phyloP scores from a whole-genome alignment of 331 rosid genomes.

The Malus hybrid region DNA sequence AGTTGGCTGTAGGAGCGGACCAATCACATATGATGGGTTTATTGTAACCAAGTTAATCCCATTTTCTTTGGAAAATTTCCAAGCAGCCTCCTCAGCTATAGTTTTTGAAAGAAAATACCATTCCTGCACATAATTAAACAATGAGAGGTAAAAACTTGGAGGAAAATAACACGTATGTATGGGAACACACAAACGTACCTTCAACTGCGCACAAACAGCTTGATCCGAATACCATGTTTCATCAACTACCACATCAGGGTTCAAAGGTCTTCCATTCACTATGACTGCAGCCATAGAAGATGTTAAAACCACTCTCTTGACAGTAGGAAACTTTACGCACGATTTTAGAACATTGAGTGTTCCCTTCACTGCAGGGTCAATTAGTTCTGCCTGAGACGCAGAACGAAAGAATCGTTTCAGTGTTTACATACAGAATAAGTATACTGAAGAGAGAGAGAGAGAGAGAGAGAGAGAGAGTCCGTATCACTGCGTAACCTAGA shows the following conservation, averaged over 20 bases:
- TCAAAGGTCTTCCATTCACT: constrained; percentile 20
- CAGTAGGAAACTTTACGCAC: constrained; percentile 26
- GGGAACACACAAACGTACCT: neutral
- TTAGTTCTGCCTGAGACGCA: constrained; percentile 27
- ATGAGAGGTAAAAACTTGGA: neutral
- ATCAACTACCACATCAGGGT: constrained; percentile 36
- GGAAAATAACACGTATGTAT: neutral
- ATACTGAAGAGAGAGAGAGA: too few species aligned
- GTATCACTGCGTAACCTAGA: too few species aligned
- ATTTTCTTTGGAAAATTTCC: constrained; percentile 10
- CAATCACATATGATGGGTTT: neutral
- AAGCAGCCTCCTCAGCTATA: constrained; percentile 22
- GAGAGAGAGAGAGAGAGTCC: too few species aligned
- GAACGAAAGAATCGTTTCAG: neutral
- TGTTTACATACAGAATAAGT: too few species aligned
- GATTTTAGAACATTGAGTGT: constrained; percentile 43
- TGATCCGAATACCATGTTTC: constrained; percentile 55
- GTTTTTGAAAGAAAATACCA: constrained; percentile 18
- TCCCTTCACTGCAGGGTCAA: constrained; percentile 52
- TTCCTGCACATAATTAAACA: neutral
- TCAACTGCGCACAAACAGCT: constrained; percentile 1
- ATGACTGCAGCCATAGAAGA: constrained; percentile 40
- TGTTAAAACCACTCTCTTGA: constrained; percentile 36
- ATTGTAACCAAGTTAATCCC: constrained; percentile 14
- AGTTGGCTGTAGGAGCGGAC: constrained; percentile 20